phyloP scores from a whole-genome alignment of 768 basidiomycete genomes.

The Lentinula edodes region DNA sequence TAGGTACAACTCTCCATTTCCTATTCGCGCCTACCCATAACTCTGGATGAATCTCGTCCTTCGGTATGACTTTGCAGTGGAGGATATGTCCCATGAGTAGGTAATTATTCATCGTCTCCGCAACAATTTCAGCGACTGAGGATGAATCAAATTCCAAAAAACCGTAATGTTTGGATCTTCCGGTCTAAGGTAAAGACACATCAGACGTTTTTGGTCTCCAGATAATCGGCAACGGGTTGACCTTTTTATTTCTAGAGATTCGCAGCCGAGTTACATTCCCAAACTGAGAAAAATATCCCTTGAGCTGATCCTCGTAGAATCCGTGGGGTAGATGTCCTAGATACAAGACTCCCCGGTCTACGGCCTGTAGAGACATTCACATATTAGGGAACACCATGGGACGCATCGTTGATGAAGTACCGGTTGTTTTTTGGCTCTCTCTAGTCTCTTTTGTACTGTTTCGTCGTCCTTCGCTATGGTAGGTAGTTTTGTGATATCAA shows the following conservation, averaged over 20 bases:
- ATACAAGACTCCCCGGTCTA: conserved; percentile 80
- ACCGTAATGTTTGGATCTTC: conserved; percentile 93
- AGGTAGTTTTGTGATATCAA: conserved; percentile 73
- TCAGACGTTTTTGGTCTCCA: no score
- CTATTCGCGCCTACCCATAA: conserved; percentile 97
- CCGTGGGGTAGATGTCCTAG: conserved; percentile 93
- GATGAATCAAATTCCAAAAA: conserved; percentile 93
- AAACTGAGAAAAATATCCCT: conserved; percentile 91
- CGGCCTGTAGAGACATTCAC: conserved; percentile 23
- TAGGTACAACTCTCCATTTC: conserved; percentile 79
- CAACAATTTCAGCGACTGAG: conserved; percentile 89
- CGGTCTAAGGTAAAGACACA: conserved; percentile 52
- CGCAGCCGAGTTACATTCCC: conserved; percentile 85
- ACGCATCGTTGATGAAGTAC: conserved; percentile 36
- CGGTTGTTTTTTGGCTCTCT: conserved; percentile 56
- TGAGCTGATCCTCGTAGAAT: conserved; percentile 94
- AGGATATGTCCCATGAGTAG: conserved; percentile 92
- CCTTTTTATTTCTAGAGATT: conserved; percentile 92
- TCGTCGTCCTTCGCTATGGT: conserved; percentile 87
- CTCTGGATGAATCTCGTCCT: conserved; percentile 86
- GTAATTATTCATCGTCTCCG: conserved; percentile 99
- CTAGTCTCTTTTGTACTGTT: conserved; percentile 60
- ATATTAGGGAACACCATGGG: conserved; percentile 2
- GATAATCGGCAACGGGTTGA: conserved; percentile 14
- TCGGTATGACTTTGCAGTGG: conserved; percentile 84